phyloP scores from a whole-genome alignment of 1,139 yeast species.

The Wickerhamomyces sp. region DNA sequence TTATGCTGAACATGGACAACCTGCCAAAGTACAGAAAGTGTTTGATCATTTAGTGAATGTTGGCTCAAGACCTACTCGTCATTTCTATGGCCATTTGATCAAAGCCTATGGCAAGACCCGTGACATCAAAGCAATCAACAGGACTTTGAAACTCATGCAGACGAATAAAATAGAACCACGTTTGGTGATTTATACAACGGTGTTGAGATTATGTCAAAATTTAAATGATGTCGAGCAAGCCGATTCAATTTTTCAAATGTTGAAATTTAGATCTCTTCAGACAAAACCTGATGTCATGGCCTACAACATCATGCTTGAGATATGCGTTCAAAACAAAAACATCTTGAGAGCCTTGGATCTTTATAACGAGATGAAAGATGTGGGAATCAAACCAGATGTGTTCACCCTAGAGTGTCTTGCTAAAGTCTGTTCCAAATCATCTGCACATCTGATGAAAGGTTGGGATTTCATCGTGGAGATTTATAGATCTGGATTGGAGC shows the following conservation, averaged over 20 bases:
- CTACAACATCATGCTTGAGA: constrained; percentile 65
- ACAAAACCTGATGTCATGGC: constrained; percentile 64
- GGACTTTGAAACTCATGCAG: constrained; percentile 33
- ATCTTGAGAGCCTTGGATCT: constrained; percentile 73
- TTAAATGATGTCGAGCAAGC: constrained; percentile 56
- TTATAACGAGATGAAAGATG: constrained; percentile 61
- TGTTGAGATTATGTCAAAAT: constrained; percentile 63
- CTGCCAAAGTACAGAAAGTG: constrained; percentile 26
- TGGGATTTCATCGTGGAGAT: constrained; percentile 79
- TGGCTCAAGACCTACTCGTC: constrained; percentile 33
- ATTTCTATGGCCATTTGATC: constrained; percentile 41
- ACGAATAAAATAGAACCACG: constrained; percentile 48
- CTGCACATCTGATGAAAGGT: constrained; percentile 46
- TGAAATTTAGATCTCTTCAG: constrained; percentile 68
- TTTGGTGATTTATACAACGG: constrained; percentile 52
- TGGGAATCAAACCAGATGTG: constrained; percentile 37
- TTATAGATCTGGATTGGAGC: constrained; percentile 39
- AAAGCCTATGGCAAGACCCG: constrained; percentile 29
- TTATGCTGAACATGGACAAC: constrained; percentile 24
- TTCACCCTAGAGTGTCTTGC: constrained; percentile 62
- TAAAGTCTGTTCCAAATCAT: constrained; percentile 61
- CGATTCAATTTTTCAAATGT: constrained; percentile 68
- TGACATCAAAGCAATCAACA: constrained; percentile 29
- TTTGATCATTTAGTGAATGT: constrained; percentile 27
- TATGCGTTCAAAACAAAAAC: constrained; percentile 57